A percentile compares a stretch with the other conserved stretches of the same genome.
These are phyloP conservation scores for Primulina eburnea DNA, from an alignment of 257 asterid species.

Conservation along the genomic window DNA sequence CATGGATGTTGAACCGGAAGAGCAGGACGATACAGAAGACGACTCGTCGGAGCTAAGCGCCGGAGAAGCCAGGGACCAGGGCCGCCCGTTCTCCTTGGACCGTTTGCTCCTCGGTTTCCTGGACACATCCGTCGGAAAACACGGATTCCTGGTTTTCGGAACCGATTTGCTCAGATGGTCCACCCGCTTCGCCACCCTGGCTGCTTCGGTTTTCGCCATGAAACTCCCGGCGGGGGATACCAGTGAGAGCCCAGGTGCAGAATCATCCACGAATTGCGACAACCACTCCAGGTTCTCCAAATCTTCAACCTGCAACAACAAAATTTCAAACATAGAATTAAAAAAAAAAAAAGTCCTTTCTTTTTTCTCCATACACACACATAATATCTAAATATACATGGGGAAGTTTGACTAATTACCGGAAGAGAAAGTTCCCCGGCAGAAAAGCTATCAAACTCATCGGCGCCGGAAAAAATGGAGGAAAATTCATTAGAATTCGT, in stretches of 20 bases:
- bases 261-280: conserved; percentile 71
- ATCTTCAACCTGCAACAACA: conserved; percentile 54
- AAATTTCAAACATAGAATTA: not conserved
- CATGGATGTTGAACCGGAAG: conserved; percentile 36
- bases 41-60: conserved; percentile 42
- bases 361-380: not conserved
- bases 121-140: conserved; percentile 39
- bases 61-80: conserved; percentile 46
- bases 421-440: conserved; percentile 66
- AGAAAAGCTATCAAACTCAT: conserved; percentile 56
- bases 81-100: conserved; percentile 35
- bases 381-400: not conserved
- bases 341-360: not conserved
- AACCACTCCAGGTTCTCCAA: conserved; percentile 82
- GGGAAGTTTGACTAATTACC: conserved; percentile 40
- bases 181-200: conserved; percentile 23
- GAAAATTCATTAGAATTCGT: conserved; percentile 38
- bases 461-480: conserved; percentile 50
- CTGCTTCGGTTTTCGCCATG: conserved; percentile 29
- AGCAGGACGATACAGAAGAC: conserved; percentile 46
- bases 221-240: conserved; percentile 44
- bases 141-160: conserved; percentile 27
- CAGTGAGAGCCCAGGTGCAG: conserved; percentile 46
- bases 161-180: conserved; percentile 34
- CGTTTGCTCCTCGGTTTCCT: conserved; percentile 55